phyloP scores from a whole-genome alignment of 2,329 filamentous ascomycete genomes.

The Allantophomopsis lycopodina region DNA sequence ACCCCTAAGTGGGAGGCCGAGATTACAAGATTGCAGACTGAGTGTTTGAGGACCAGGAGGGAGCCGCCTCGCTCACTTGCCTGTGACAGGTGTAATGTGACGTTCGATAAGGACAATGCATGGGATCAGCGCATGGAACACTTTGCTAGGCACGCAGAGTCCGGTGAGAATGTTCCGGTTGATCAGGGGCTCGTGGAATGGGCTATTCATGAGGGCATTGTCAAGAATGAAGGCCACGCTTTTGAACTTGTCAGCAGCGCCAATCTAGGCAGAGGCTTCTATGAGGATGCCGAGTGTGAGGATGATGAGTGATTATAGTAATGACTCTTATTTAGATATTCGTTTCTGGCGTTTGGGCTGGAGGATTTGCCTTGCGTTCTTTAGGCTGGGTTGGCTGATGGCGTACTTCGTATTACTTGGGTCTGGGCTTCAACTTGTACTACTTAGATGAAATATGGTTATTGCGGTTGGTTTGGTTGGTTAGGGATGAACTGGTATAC shows the following conservation, averaged over 20 bases:
- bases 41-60: constrained; percentile 48
- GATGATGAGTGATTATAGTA: not conserved
- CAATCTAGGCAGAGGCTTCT: not conserved
- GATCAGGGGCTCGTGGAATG: constrained; percentile 4
- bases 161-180: constrained; percentile 14
- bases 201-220: constrained; percentile 7
- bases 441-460: too few relatives aligned
- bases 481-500: too few relatives aligned
- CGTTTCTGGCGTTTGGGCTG: too few relatives aligned
- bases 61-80: constrained; percentile 31
- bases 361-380: too few relatives aligned
- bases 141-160: constrained; percentile 67
- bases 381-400: too few relatives aligned
- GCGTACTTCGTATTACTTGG: too few relatives aligned
- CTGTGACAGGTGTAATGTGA: constrained; percentile 2
- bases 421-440: too few relatives aligned
- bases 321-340: too few relatives aligned
- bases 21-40: constrained; percentile 38
- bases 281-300: not conserved
- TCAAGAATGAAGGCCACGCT: constrained; percentile 4
- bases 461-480: too few relatives aligned
- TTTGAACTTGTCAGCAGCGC: not conserved
- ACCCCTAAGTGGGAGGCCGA: constrained; percentile 34
- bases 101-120: constrained; percentile 46
- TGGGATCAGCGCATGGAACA: constrained; percentile 88